Percentiles rank a stretch among this genome's conserved stretches.
phyloP scores from a whole-genome alignment of 2,329 filamentous ascomycete genomes.

The Sclerotiophoma versabilis region DNA sequence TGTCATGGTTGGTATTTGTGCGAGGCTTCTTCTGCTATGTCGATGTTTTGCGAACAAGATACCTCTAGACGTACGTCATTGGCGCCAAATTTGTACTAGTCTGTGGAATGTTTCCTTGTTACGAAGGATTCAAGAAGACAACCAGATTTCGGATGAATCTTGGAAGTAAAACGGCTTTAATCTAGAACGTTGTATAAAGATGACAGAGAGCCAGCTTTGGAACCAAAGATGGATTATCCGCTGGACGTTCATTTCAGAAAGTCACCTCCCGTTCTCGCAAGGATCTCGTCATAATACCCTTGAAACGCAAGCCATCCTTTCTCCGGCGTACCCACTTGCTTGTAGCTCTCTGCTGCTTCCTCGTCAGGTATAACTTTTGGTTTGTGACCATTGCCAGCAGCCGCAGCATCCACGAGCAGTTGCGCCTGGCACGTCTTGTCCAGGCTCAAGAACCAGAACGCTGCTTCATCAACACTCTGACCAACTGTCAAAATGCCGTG shows the following conservation, averaged over 20 bases:
- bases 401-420: slow-evolving; percentile 53
- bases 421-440: slow-evolving; percentile 58
- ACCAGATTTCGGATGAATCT: no score
- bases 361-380: slow-evolving; percentile 51
- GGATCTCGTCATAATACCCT: slow-evolving; percentile 62
- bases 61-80: slow-evolving; percentile 10
- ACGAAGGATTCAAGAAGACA: no score
- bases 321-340: slow-evolving; percentile 55
- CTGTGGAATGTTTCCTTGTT: not conserved
- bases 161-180: no score
- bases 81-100: not conserved
- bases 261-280: slow-evolving; percentile 58
- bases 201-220: no score
- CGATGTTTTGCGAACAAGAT: not conserved
- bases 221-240: not conserved
- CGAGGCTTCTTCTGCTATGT: not conserved
- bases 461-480: slow-evolving; percentile 53
- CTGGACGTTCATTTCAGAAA: slow-evolving; percentile 51
- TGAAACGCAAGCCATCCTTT: slow-evolving; percentile 64
- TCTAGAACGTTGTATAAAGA: no score
- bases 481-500: slow-evolving; percentile 51
- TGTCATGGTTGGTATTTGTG: slow-evolving; percentile 4
- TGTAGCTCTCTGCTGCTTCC: slow-evolving; percentile 51
- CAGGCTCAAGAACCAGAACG: slow-evolving; percentile 55
- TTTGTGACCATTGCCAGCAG: slow-evolving; percentile 47